phyloP scores from a whole-genome alignment of 768 basidiomycete genomes.

The Coprinellus micaceus region DNA sequence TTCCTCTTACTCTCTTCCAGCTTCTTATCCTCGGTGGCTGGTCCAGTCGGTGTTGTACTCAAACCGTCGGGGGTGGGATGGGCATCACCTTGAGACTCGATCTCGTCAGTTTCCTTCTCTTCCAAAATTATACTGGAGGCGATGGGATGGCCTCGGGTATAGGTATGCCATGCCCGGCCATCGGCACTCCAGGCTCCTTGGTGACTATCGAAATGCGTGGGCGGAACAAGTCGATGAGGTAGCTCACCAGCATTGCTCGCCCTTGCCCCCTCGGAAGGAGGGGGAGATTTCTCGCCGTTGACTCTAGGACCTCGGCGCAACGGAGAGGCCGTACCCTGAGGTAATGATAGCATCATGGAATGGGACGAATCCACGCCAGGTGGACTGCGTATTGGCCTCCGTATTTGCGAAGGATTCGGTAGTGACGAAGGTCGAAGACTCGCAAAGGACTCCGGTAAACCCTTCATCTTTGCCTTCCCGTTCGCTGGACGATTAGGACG shows the following conservation, averaged over 20 bases:
- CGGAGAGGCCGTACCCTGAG: slow-evolving; percentile 17
- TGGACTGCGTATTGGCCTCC: slow-evolving; percentile 35
- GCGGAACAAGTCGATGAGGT: slow-evolving; percentile 64
- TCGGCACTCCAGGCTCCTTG: slow-evolving; percentile 63
- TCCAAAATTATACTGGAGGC: slow-evolving; percentile 23
- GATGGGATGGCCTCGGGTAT: slow-evolving; percentile 37
- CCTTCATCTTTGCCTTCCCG: slow-evolving; percentile 29
- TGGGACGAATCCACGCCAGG: slow-evolving; percentile 37
- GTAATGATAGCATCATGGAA: slow-evolving; percentile 28
- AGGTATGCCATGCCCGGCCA: slow-evolving; percentile 61
- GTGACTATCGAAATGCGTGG: slow-evolving; percentile 62
- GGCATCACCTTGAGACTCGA: slow-evolving; percentile 13
- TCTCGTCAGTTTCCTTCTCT: slow-evolving; percentile 29
- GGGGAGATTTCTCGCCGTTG: slow-evolving; percentile 14
- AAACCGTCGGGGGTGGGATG: background rate
- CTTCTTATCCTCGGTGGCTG: background rate
- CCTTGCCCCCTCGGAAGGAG: slow-evolving; percentile 8
- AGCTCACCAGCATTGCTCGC: slow-evolving; percentile 40
- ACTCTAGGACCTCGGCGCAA: slow-evolving; percentile 13
- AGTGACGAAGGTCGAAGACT: slow-evolving; percentile 64
- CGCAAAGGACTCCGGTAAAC: slow-evolving; percentile 55
- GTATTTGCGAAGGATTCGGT: slow-evolving; percentile 61
- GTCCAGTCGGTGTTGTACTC: background rate
- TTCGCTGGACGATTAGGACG: slow-evolving; percentile 30
- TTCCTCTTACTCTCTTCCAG: background rate